Evolutionary conservation across 164 flowering plant species (phyloP), one percentile per base, ranked within the genome.

Genomic region (Sextonia rubra): DNA sequence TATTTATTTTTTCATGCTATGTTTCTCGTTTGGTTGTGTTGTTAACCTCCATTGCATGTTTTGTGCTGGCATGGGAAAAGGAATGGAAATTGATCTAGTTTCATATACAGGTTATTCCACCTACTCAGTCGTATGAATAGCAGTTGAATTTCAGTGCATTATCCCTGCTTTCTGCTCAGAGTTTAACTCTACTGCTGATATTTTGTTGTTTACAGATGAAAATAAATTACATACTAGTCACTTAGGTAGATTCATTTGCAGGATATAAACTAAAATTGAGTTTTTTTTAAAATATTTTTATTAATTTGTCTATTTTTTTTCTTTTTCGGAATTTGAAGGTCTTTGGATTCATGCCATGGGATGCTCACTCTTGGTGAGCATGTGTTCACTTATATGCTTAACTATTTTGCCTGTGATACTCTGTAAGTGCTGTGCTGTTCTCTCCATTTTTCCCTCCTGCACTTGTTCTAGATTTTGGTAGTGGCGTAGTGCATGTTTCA

Each of bases 321-420:
- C 23, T 30, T 61, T 47, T 69, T 47, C 22, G 58, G n/a, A 70
- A 66, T 60, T 30, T 55, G 27, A 73, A 95, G 99, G 90, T 52
- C 89, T 96, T 52, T 96, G 99, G 99, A 32, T 87, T 47, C 75
- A 81, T 73, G 97, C 99, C 23, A 79, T 96, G 97, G 98, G 95
- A 27, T 96, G 99, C 81, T 96, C 99, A 17, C 83, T 96, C 60
- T 85, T 96, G 90, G 98, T 96, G 80, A 93, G 99, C 90, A 81
- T 93, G 92, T 97, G 97, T 77, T 96, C 98, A 15, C 91, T 96
- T 68, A 80, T 96, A 78, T 96, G 98, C 84, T 80, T 96, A 75
- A 87, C 90, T 73, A 68, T 92, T 69, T 80, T 96, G 86, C 98
- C 99, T 32, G 69, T 92, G 48, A 84, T 96, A 55, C 89, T 91